Conservation (phyloP, 192 early-diverging fungal genomes). For the Gonapodya sp. region DNA sequence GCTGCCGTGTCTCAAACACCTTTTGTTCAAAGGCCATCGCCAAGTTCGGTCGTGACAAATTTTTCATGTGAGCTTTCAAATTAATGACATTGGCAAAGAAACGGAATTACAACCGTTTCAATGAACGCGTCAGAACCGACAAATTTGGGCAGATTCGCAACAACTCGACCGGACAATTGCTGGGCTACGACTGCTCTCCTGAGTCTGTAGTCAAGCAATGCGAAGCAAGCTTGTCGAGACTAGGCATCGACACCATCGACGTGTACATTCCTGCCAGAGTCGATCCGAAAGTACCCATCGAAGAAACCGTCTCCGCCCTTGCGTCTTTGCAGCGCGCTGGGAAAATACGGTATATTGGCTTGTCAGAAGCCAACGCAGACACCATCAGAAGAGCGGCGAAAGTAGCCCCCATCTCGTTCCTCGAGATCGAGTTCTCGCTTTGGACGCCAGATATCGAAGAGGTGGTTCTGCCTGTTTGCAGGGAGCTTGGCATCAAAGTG, state of each 20-base stretch:
- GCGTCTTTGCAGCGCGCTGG: not conserved
- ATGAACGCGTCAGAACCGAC: not conserved
- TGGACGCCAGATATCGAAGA: not conserved
- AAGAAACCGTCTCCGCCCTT: not conserved
- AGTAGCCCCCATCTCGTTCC: not conserved
- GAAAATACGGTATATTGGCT: not conserved
- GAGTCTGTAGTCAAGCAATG: not conserved
- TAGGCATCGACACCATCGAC: slow-evolving; percentile 2
- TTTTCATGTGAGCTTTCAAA: slow-evolving; percentile 4
- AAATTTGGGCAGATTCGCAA: not conserved
- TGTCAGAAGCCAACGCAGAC: not conserved
- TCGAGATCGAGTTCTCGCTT: slow-evolving; percentile 8
- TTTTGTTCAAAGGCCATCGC: slow-evolving; percentile 2
- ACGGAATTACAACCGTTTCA: not conserved
- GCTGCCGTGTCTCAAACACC: not conserved
- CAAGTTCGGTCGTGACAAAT: not conserved
- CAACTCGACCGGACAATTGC: not conserved
- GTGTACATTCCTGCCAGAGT: not conserved
- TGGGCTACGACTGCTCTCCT: not conserved
- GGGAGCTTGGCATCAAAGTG: slow-evolving; percentile 5
- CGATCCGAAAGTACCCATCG: not conserved
- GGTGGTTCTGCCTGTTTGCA: not conserved
- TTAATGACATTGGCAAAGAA: not conserved
- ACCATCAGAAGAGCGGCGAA: not conserved
- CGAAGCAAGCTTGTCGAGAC: not conserved